Evolutionary conservation across 768 basidiomycete species (phyloP).

Genomic region (Leccinum subtestaceum): DNA sequence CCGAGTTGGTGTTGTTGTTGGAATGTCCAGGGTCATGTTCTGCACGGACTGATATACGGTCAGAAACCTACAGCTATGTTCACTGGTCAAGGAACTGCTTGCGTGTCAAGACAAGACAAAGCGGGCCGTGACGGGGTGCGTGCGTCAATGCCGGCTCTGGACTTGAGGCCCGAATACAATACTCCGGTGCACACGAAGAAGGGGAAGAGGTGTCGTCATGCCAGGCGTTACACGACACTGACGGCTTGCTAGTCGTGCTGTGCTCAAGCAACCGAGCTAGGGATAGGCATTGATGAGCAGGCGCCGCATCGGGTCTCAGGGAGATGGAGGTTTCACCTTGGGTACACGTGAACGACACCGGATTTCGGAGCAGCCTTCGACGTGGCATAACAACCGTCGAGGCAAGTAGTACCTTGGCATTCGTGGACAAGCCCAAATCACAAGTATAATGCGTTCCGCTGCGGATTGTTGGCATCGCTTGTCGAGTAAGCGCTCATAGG

Average conservation of each 20-base stretch:
- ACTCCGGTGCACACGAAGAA: neutral
- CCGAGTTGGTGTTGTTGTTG: neutral
- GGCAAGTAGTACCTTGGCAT: neutral
- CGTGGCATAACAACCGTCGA: neutral
- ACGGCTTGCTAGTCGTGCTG: neutral
- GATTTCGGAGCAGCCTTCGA: neutral
- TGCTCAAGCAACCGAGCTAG: constrained; percentile 2
- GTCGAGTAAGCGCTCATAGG: neutral
- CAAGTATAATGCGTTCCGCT: neutral
- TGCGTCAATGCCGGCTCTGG: neutral
- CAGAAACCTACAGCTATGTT: neutral
- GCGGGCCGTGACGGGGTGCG: neutral
- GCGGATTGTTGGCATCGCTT: neutral
- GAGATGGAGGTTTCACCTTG: neutral
- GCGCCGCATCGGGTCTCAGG: constrained; percentile 7
- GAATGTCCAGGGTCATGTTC: neutral
- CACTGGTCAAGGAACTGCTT: neutral
- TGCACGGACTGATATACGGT: neutral
- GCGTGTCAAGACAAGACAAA: neutral
- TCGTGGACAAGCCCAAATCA: neutral
- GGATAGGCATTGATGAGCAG: neutral
- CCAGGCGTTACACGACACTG: neutral
- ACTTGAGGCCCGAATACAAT: neutral
- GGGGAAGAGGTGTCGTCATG: neutral
- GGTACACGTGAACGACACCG: neutral